Base-by-base conservation (phyloP, 768 basidiomycete species). In the Termitomyces sp. region DNA sequence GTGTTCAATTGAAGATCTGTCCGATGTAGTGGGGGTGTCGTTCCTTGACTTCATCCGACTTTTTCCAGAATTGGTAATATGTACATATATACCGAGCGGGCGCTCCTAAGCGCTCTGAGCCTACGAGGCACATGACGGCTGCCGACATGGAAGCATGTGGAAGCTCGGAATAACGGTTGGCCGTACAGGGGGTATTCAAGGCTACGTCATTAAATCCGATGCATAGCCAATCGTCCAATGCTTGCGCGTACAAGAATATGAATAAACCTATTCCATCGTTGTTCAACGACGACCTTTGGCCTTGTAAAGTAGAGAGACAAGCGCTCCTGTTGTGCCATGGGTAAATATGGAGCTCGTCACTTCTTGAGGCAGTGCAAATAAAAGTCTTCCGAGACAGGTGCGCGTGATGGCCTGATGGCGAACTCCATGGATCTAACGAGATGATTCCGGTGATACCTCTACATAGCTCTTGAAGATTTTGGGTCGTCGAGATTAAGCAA, bases 1-100 rank as follows among this genome's bases (percentile, higher is more conserved):
- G n/a, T 33, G 44, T 43, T 24, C 10, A 33, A 53, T 58, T 26
- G 52, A 48, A 10, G 50, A 48, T 58, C 50, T 42, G 8, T 48
- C 57, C 57, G 57, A 56, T 52, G 46, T 14, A 24, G 28, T n/a
- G 26, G 36, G 20, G 52, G 28, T n/a, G 26, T 57, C 54, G 59
- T 60, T 28, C 50, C 55, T 56, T 24, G 45, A 26, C n/a, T 30
- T 20, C 42, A 43, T 54, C 58, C 58, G 58, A 50, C 44, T 24
- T 26, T 16, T 45, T 26, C 44, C 28, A 18, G 6, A 26, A 22
- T 50, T 24, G 45, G 26, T 0, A 28, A 28, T 28, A n/a, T n/a
- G n/a, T n/a, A n/a, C n/a, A n/a, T n/a, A n/a, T n/a, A 7, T 1
- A 13, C n/a, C 10, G 6, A 30, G 30, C 30, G 48, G 48, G 12